Evolutionary conservation across 2,329 filamentous ascomycete species (phyloP).

Genomic region (Talaromyces islandicus): DNA sequence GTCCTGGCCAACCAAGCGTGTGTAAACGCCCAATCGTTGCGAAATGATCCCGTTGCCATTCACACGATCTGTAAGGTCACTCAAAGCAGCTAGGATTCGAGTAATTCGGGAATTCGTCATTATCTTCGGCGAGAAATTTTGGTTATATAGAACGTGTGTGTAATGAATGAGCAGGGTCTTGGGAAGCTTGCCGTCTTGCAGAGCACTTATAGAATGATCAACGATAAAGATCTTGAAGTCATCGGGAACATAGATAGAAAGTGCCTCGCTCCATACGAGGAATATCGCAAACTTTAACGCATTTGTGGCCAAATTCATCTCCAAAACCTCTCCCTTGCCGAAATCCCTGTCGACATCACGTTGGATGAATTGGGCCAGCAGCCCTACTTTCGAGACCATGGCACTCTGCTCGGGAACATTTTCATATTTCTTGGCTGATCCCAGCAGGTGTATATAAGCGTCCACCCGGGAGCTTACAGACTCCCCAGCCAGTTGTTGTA

Average conservation of each 20-base stretch:
- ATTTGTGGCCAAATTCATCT: slow-evolving; percentile 68
- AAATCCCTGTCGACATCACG: slow-evolving; percentile 67
- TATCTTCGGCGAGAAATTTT: slow-evolving; percentile 69
- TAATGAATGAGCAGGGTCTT: slow-evolving; percentile 76
- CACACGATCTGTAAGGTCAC: slow-evolving; percentile 65
- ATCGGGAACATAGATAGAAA: slow-evolving; percentile 63
- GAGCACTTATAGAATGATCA: slow-evolving; percentile 69
- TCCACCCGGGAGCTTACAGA: slow-evolving; percentile 71
- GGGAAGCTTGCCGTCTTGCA: slow-evolving; percentile 61
- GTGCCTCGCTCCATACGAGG: slow-evolving; percentile 68
- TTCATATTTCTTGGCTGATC: slow-evolving; percentile 73
- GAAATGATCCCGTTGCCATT: slow-evolving; percentile 76
- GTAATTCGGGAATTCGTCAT: slow-evolving; percentile 68
- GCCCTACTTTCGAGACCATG: slow-evolving; percentile 67
- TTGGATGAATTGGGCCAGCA: slow-evolving; percentile 75
- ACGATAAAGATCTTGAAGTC: slow-evolving; percentile 77
- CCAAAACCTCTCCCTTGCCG: slow-evolving; percentile 48
- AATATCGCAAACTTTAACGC: slow-evolving; percentile 71
- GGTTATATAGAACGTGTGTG: slow-evolving; percentile 72
- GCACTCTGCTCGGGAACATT: slow-evolving; percentile 70
- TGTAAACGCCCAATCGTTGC: slow-evolving; percentile 72
- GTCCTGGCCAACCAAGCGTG: slow-evolving; percentile 67
- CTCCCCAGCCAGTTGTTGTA: slow-evolving; percentile 70
- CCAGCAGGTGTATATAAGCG: slow-evolving; percentile 75
- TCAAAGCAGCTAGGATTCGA: slow-evolving; percentile 63